These are phyloP conservation scores for Chlamydomonas sphaeroides DNA, from an alignment of 139 green algal genomes.

Conservation along the genomic window DNA sequence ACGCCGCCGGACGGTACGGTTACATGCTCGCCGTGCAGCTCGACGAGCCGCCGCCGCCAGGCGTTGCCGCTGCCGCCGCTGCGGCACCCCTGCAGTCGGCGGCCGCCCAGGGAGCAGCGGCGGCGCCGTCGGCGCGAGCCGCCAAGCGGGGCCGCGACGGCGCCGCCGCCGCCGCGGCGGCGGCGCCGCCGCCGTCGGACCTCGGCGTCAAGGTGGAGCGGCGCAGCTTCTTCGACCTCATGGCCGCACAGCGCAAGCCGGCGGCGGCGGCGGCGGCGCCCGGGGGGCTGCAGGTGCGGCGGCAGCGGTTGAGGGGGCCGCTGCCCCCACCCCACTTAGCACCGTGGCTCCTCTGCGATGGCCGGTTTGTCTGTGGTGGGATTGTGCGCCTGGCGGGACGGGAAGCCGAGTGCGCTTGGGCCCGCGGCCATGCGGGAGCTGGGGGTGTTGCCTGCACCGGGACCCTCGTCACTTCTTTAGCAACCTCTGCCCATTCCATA, in stretches of 20 bases:
- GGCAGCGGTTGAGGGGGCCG: no score
- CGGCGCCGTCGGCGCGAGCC: background rate
- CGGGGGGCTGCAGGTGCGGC: background rate
- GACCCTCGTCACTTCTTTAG: no score
- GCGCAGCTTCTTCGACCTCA: constrained; percentile 32
- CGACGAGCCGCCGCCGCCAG: background rate
- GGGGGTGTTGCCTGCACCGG: no score
- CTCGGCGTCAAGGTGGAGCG: background rate
- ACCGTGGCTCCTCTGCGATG: no score
- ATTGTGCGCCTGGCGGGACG: no score
- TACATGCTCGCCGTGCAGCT: constrained; percentile 29
- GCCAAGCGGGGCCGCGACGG: no score
- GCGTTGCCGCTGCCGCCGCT: background rate
- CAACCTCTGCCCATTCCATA: no score
- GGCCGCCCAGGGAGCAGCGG: background rate
- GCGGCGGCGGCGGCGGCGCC: background rate
- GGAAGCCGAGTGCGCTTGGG: background rate
- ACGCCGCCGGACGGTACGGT: background rate
- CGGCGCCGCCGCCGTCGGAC: background rate
- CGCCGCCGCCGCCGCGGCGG: no score
- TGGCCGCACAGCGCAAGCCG: background rate
- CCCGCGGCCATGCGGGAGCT: background rate
- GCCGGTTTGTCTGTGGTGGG: background rate
- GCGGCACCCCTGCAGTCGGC: no score
- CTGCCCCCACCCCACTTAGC: no score